Conservation (phyloP, 2,329 filamentous ascomycete genomes). For the Exophiala aquamarina region DNA sequence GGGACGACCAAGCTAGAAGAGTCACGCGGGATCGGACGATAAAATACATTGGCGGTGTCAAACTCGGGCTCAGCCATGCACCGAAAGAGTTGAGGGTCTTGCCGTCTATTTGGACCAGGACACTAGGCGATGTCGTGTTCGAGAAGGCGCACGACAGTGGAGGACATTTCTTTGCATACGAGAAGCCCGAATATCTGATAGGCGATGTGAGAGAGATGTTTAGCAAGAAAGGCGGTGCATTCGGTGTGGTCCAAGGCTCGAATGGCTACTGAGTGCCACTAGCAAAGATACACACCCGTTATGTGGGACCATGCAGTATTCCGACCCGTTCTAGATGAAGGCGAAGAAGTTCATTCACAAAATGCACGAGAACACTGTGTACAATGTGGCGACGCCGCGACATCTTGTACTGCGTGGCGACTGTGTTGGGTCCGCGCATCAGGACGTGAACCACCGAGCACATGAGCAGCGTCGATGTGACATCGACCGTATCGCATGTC, state of each 20-base stretch:
- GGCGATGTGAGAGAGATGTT: conserved; percentile 49
- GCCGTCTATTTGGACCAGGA: conserved; percentile 51
- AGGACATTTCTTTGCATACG: conserved; percentile 55
- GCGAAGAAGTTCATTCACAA: no score
- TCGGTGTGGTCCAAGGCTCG: conserved; percentile 32
- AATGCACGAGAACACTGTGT: no score
- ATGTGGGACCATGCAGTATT: no score
- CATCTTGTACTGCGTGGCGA: no score
- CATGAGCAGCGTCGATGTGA: no score
- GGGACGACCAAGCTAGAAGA: conserved; percentile 31
- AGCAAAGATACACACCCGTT: no score
- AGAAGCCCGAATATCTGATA: conserved; percentile 47
- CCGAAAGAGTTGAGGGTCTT: conserved; percentile 50
- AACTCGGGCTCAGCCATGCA: conserved; percentile 54
- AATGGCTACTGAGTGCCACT: conserved; percentile 39
- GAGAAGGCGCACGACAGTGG: conserved; percentile 42
- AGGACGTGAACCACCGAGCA: no score
- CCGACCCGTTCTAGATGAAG: no score
- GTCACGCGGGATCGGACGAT: background rate
- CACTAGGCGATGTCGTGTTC: conserved; percentile 52
- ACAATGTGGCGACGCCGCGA: no score
- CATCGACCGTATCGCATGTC: no score
- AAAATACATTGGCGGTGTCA: conserved; percentile 47
- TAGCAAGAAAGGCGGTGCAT: conserved; percentile 40
- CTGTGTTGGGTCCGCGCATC: no score